phyloP scores from a whole-genome alignment of 495 filamentous ascomycete genomes.

The Hypoxylon fragiforme region DNA sequence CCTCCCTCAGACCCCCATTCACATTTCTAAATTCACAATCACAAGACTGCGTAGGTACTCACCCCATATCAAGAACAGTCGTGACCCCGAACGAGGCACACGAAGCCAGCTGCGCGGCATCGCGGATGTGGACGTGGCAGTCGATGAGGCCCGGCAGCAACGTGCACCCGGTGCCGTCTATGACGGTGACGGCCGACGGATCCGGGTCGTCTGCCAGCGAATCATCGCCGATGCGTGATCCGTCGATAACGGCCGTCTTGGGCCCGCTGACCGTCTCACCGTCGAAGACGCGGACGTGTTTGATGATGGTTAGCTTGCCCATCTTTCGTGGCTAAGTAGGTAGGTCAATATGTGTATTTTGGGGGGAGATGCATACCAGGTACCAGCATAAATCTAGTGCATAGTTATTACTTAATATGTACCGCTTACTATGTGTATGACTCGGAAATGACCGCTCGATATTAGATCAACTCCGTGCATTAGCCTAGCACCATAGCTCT shows the following conservation, averaged over 20 bases:
- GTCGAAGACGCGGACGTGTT: conserved; percentile 28
- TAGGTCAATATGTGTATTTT: too few relatives aligned
- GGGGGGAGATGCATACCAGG: too few relatives aligned
- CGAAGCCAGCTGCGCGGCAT: conserved; percentile 42
- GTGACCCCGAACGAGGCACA: conserved; percentile 22
- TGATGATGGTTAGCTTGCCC: conserved; percentile 19
- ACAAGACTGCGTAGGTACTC: too few relatives aligned
- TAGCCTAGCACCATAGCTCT: too few relatives aligned
- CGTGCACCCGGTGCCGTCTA: conserved; percentile 52
- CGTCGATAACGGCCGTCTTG: conserved; percentile 21
- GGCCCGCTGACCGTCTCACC: conserved; percentile 14
- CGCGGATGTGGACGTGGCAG: conserved; percentile 58
- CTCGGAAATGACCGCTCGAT: too few relatives aligned
- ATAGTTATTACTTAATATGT: too few relatives aligned
- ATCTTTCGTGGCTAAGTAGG: conserved; percentile 2
- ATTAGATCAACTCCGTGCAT: too few relatives aligned
- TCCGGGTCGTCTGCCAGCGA: conserved; percentile 12
- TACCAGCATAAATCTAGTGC: too few relatives aligned
- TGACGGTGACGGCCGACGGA: conserved; percentile 11
- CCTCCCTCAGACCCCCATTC: too few relatives aligned
- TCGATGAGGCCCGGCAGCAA: conserved; percentile 62
- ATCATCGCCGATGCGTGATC: conserved; percentile 21
- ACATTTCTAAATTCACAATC: too few relatives aligned
- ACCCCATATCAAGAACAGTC: conserved; percentile 29
- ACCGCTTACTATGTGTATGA: too few relatives aligned